Evolutionary conservation across 1,139 yeast genomes (phyloP).

Genomic region (Nakaseomyces kungkrabaensis): DNA sequence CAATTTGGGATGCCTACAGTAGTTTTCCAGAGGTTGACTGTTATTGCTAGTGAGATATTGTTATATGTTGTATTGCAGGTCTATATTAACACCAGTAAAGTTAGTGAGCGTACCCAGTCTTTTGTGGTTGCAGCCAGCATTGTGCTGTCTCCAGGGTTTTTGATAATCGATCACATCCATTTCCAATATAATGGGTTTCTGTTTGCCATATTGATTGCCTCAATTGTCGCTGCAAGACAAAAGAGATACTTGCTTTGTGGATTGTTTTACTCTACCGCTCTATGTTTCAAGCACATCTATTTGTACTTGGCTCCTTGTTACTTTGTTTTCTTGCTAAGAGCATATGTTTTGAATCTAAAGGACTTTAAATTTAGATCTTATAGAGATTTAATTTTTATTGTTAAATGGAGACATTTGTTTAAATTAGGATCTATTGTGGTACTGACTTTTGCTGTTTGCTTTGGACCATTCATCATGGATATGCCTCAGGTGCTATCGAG

Average conservation of each 20-base stretch:
- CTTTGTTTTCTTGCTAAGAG: slow-evolving; percentile 65
- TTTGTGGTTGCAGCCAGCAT: slow-evolving; percentile 78
- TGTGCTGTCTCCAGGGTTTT: slow-evolving; percentile 77
- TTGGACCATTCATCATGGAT: slow-evolving; percentile 69
- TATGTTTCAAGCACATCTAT: slow-evolving; percentile 92
- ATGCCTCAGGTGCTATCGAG: slow-evolving; percentile 57
- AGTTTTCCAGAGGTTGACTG: slow-evolving; percentile 73
- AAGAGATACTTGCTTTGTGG: slow-evolving; percentile 56
- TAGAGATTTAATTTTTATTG: slow-evolving; percentile 31
- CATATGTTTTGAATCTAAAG: slow-evolving; percentile 39
- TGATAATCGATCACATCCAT: slow-evolving; percentile 85
- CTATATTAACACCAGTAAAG: slow-evolving; percentile 46
- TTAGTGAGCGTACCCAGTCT: slow-evolving; percentile 34
- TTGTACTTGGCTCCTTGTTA: slow-evolving; percentile 92
- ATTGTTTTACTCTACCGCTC: slow-evolving; percentile 57
- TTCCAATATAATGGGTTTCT: slow-evolving; percentile 92
- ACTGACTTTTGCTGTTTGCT: slow-evolving; percentile 54
- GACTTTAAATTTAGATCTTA: slow-evolving; percentile 28
- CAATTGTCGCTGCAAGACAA: slow-evolving; percentile 62
- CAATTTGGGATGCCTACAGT: slow-evolving; percentile 68
- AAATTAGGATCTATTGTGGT: slow-evolving; percentile 62
- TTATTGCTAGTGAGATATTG: slow-evolving; percentile 64
- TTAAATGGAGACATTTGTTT: slow-evolving; percentile 49
- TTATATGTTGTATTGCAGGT: slow-evolving; percentile 63
- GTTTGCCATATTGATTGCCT: slow-evolving; percentile 70